Conservation (phyloP, 2,329 filamentous ascomycete species). For the Microsporum audouinii region DNA sequence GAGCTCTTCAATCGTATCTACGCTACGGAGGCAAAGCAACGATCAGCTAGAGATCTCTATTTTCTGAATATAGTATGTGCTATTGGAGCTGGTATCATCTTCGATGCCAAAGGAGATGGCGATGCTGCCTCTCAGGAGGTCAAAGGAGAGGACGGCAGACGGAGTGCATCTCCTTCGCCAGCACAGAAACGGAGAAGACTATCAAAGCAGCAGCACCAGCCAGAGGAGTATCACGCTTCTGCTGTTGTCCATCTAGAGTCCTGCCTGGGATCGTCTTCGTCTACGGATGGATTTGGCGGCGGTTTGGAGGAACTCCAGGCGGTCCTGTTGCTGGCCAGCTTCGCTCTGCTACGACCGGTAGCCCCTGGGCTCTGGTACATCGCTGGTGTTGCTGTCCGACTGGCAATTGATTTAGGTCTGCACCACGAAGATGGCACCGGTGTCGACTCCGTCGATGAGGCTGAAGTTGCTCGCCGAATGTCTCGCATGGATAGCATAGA, state of each 20-base stretch:
- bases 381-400: slow-evolving; percentile 77
- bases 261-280: slow-evolving; percentile 58
- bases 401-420: slow-evolving; percentile 82
- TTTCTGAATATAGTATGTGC: slow-evolving; percentile 95
- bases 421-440: slow-evolving; percentile 82
- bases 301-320: slow-evolving; percentile 86
- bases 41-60: slow-evolving; percentile 74
- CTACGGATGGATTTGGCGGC: slow-evolving; percentile 61
- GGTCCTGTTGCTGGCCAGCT: slow-evolving; percentile 80
- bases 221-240: slow-evolving; percentile 92
- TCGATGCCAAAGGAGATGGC: slow-evolving; percentile 40
- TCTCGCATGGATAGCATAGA: slow-evolving; percentile 9
- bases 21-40: slow-evolving; percentile 51
- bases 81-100: slow-evolving; percentile 86
- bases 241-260: slow-evolving; percentile 85
- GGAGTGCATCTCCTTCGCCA: slow-evolving; percentile 16
- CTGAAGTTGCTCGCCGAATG: slow-evolving; percentile 17
- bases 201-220: slow-evolving; percentile 56
- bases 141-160: background rate
- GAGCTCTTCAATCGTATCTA: slow-evolving; percentile 76
- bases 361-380: slow-evolving; percentile 96
- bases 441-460: slow-evolving; percentile 40
- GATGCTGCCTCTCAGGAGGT: slow-evolving; percentile 10
- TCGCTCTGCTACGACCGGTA: slow-evolving; percentile 80
- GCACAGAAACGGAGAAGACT: slow-evolving; percentile 41